Base-by-base conservation (phyloP, 345 rosid genomes). In the Lepidium africanum region DNA sequence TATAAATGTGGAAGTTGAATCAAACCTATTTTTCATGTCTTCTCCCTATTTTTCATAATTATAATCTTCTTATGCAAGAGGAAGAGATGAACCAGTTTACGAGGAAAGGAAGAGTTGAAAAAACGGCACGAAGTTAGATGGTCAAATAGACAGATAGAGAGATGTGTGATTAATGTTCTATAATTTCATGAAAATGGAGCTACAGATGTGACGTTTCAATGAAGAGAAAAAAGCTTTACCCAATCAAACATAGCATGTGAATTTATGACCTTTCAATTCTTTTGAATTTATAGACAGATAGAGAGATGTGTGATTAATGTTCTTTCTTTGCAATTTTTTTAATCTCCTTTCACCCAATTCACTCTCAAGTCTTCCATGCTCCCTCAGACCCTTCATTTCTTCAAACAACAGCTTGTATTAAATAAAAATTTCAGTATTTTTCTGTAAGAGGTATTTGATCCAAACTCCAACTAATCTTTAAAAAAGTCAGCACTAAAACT, bases 191-290 rank as follows among this genome's bases (percentile, higher is more conserved):
- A 51, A 52, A 70, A 41, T 51, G 16, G 45, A 59, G 46, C 41
- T 11, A 63, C 45, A 62, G 64, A 63, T 71, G 70, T 71, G 76
- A 71, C 70, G 70, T 71, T 55, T 54, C 76, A 71, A 8, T 37
- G 56, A 53, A 62, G 48, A 53, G 39, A 30, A 14, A 19, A 70
- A 71, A 60, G 40, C 63, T 51, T 53, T 35, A 35, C 69, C 63
- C 21, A 50, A 69, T 50, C 67, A 25, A 51, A 60, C 61, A 70
- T 70, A 37, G 62, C 74, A 61, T 71, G 75, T 71, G 75, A 61
- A 11, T n/a, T 61, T 61, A 38, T 72, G 64, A 55, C 33, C 39
- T 63, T 15, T 61, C n/a, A n/a, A n/a, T n/a, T n/a, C n/a, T n/a
- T n/a, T n/a, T n/a, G n/a, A n/a, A n/a, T n/a, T n/a, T n/a, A n/a